These are phyloP conservation scores for Trypanosoma platydactyli DNA, from an alignment of 208 protist species.

Conservation along the genomic window DNA sequence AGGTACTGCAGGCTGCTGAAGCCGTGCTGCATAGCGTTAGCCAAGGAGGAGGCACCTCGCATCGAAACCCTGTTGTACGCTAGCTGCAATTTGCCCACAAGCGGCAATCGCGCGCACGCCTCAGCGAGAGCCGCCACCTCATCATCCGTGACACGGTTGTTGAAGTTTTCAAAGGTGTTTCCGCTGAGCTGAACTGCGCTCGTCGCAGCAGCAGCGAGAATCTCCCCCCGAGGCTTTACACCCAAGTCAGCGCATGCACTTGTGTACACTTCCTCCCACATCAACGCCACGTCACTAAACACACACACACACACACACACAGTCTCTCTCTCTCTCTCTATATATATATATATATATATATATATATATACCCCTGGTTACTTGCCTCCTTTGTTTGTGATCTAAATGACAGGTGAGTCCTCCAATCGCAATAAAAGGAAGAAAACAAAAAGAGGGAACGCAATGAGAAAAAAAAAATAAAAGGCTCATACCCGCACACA, in stretches of 20 bases:
- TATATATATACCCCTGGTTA: background rate
- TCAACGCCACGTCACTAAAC: slow-evolving; percentile 13
- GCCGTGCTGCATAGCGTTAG: slow-evolving; percentile 37
- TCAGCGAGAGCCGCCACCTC: slow-evolving; percentile 54
- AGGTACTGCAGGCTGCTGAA: slow-evolving; percentile 43
- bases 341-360: slow-evolving; percentile 16
- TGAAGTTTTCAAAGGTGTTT: slow-evolving; percentile 69
- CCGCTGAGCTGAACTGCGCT: slow-evolving; percentile 39
- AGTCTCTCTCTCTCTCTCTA: background rate
- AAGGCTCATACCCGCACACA: too few relatives aligned
- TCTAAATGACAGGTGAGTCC: background rate
- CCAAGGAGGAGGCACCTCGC: slow-evolving; percentile 40
- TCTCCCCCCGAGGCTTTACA: slow-evolving; percentile 43
- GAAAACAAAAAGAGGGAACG: too few relatives aligned
- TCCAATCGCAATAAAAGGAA: background rate
- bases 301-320: background rate
- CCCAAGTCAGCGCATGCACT: slow-evolving; percentile 38
- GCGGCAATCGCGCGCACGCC: slow-evolving; percentile 14
- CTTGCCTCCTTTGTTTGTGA: background rate
- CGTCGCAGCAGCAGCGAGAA: slow-evolving; percentile 22
- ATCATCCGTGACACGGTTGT: slow-evolving; percentile 48
- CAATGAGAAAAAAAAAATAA: background rate
- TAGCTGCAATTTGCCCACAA: slow-evolving; percentile 44
- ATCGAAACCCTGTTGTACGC: slow-evolving; percentile 71
- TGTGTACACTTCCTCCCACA: slow-evolving; percentile 61